Conservation (phyloP, 1,284 basidiomycete genomes). For the Phellopilus nigrolimitatus region DNA sequence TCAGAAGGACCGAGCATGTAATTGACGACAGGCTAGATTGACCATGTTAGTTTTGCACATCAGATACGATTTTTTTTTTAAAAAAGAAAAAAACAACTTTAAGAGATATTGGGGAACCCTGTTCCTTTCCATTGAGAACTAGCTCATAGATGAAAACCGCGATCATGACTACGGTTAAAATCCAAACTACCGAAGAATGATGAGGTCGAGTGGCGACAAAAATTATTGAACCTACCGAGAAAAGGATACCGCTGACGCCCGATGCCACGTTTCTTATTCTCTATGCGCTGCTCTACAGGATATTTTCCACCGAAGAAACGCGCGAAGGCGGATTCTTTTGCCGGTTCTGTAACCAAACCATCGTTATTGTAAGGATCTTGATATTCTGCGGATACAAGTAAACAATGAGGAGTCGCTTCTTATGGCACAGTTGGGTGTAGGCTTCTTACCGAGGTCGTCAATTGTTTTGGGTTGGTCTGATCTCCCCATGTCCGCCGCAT, state of each 20-base stretch:
- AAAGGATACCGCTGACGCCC: slow-evolving; percentile 79
- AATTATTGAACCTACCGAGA: slow-evolving; percentile 47
- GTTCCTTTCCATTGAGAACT: slow-evolving; percentile 63
- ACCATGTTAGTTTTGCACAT: slow-evolving; percentile 28
- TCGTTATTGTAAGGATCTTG: slow-evolving; percentile 42
- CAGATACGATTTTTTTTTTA: slow-evolving; percentile 6
- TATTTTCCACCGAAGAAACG: slow-evolving; percentile 47
- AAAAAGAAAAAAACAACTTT: slow-evolving; percentile 44
- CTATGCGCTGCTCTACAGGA: slow-evolving; percentile 78
- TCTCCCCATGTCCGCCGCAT: slow-evolving; percentile 37
- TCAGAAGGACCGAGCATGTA: slow-evolving; percentile 90
- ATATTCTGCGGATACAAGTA: slow-evolving; percentile 42
- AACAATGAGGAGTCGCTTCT: slow-evolving; percentile 1
- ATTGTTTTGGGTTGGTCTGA: slow-evolving; percentile 29
- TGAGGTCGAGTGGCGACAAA: slow-evolving; percentile 8
- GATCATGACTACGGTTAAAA: slow-evolving; percentile 61
- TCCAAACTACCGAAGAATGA: slow-evolving; percentile 45
- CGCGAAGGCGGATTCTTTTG: slow-evolving; percentile 38
- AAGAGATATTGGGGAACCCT: slow-evolving; percentile 78
- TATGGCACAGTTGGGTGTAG: slow-evolving; percentile 4
- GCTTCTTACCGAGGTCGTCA: slow-evolving; percentile 51
- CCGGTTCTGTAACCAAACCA: slow-evolving; percentile 26
- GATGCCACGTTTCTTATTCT: slow-evolving; percentile 78
- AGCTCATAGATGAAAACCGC: slow-evolving; percentile 77
- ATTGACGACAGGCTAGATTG: slow-evolving; percentile 69